Evolutionary conservation across 1,284 basidiomycete genomes (phyloP), one percentile per base, ranked within the genome.

Genomic region (Termitomyces sp.): DNA sequence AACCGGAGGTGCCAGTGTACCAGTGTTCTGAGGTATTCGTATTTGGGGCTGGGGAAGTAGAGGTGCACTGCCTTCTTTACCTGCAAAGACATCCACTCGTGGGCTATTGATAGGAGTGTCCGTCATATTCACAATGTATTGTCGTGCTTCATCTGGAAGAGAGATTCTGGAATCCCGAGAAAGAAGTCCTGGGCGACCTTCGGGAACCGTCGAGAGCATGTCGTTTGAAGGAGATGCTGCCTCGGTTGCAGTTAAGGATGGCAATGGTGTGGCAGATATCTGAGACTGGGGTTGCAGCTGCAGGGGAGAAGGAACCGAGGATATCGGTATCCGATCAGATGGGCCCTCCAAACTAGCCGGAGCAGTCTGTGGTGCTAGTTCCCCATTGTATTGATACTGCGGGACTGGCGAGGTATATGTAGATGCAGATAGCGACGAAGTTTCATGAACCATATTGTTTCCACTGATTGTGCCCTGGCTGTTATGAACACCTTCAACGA

Each of bases 101-200:
- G 84, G 80, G 60, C 79, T 84, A n/a, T 77, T 68, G 6, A 72
- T 61, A 5, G 85, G 83, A 6, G 81, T 82, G 46, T 88, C 84
- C 21, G 67, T 67, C 77, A 87, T 82, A 57, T 76, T 80, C 34
- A 80, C 75, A 52, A 88, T 84, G 62, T 86, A 89, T 41, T 77
- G 79, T 57, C 73, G 80, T 14, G 85, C 83, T 65, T 90, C 88
- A 53, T 88, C 86, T 1, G 88, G 84, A 31, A 88, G 72, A 33
- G 82, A 81, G 47, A 85, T 79, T 31, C 78, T 76, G 11, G 84
- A 88, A 46, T 85, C 84, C 52, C 72, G 68, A 16, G 69, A 71
- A n/a, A 68, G 58, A 40, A 65, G 50, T 31, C 60, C 60, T 21
- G 65, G 46, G 11, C 55, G 63, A 10, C 53, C 52, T 48, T 70